Base-by-base conservation (phyloP, 495 filamentous ascomycete species). In the Hamigera avellanea region DNA sequence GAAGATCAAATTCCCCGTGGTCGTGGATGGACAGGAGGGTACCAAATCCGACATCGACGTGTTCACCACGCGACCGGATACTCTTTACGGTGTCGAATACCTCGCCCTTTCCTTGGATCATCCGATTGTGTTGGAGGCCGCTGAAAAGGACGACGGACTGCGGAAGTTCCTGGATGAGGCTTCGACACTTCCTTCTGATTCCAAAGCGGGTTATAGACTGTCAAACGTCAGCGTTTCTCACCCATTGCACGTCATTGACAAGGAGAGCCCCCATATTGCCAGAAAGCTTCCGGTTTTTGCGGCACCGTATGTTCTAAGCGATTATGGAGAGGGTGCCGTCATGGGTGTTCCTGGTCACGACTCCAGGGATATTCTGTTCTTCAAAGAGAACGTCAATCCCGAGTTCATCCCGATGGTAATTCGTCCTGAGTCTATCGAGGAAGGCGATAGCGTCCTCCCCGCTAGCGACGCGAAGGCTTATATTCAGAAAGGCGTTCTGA, bases 301-400 rank as follows among this genome's bases (percentile, higher is more conserved):
- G 8, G 81, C 86, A 3, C 79, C 84, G 0, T 94, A 93, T 42
- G 86, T 93, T n/a, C 62, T 89, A 4, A 78, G 79, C 19, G 82
- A 86, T 39, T 93, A 91, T 44, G 86, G 84, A n/a, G 78, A 81
- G 36, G 84, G 85, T 1, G 85, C 85, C 4, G 81, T 94, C 5
- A 94, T 94, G 86, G 86, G 86, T 26, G 86, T 94, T 15, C 86
- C 86, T 0, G 86, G 78, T 2, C 86, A 94, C 41, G 86, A 94
- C 51, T 50, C 62, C 0, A 70, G 83, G 25, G 86, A 94, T 44
- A 64, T 80, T 54, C 66, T 69, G 4, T 94, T 94, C 48, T 93
- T 83, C 80, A 77, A 69, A 38, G 64, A 77, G 28, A 86, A 91
- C 42, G 56, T 46, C 52, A 71, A 45, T 45, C 70, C 48, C 46